Evolutionary conservation across 2,329 filamentous ascomycete genomes (phyloP).

Genomic region (Leptographium flavum): DNA sequence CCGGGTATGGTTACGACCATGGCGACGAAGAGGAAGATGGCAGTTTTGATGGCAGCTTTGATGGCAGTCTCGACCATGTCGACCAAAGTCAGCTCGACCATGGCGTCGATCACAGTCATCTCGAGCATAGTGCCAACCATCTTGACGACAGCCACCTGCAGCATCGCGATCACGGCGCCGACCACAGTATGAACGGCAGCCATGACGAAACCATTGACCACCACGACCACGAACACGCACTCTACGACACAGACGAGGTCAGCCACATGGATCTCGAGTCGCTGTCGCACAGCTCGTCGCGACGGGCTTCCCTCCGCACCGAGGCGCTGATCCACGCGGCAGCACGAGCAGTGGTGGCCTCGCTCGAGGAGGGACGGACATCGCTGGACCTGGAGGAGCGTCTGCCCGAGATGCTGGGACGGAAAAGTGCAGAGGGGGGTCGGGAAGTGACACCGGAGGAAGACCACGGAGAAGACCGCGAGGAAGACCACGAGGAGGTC

Average conservation of each 20-base stretch:
- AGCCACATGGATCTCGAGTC: not conserved
- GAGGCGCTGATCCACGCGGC: conserved; percentile 40
- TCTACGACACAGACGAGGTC: not conserved
- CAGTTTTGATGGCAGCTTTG: too few species aligned
- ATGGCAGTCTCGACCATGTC: too few species aligned
- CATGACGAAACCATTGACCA: too few species aligned
- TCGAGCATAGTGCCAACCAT: too few species aligned
- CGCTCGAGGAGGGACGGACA: conserved; percentile 25
- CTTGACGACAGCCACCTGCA: too few species aligned
- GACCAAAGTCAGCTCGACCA: too few species aligned
- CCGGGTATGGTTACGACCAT: too few species aligned
- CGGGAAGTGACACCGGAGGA: not conserved
- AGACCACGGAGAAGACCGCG: not conserved
- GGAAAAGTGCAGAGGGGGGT: too few species aligned
- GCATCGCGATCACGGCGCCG: too few species aligned
- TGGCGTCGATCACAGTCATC: too few species aligned
- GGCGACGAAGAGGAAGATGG: not conserved
- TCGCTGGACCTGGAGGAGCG: not conserved
- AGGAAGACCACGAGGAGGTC: conserved; percentile 1
- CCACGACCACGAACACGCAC: too few species aligned
- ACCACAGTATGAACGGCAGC: too few species aligned
- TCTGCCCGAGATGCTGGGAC: not conserved
- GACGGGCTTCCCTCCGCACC: conserved; percentile 28
- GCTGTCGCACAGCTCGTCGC: conserved; percentile 6
- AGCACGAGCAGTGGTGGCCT: conserved; percentile 34